Percentiles rank a stretch among this genome's conserved stretches.
Evolutionary conservation across 331 rosid genomes (phyloP).

Genomic region (Acacia concinna): DNA sequence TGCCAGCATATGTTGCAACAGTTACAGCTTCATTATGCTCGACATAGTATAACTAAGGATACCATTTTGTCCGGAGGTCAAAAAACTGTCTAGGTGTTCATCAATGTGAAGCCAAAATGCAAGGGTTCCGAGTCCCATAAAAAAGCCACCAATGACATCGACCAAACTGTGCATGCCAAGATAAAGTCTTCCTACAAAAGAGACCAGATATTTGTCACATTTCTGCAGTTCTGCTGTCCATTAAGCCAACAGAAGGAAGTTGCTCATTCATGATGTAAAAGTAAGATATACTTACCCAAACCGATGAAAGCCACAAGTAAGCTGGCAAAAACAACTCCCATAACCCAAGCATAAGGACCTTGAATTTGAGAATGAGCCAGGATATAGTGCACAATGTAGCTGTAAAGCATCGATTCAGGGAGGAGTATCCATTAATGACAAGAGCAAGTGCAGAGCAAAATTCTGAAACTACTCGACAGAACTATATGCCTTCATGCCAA

Average conservation of each 20-base stretch:
- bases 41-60: slow-evolving; percentile 30
- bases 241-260: slow-evolving; percentile 27
- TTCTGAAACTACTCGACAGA: slow-evolving; percentile 27
- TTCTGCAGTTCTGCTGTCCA: slow-evolving; percentile 15
- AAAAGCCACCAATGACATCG: slow-evolving; percentile 58
- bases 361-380: slow-evolving; percentile 59
- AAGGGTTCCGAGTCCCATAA: slow-evolving; percentile 54
- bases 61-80: slow-evolving; percentile 86
- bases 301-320: slow-evolving; percentile 77
- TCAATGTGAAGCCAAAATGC: slow-evolving; percentile 74
- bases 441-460: slow-evolving; percentile 22
- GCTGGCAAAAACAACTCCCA: slow-evolving; percentile 63
- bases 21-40: slow-evolving; percentile 13
- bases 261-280: not conserved
- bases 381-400: slow-evolving; percentile 82
- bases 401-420: slow-evolving; percentile 41
- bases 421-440: slow-evolving; percentile 39
- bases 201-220: slow-evolving; percentile 30
- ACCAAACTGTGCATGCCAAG: slow-evolving; percentile 77
- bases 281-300: slow-evolving; percentile 58
- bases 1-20: slow-evolving; percentile 3
- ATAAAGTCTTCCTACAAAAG: slow-evolving; percentile 70
- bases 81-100: slow-evolving; percentile 60
- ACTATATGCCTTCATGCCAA: not conserved
- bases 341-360: slow-evolving; percentile 42